These are phyloP conservation scores for Kazachstania psychrophila DNA, from an alignment of 805 yeast genomes.

Conservation along the genomic window DNA sequence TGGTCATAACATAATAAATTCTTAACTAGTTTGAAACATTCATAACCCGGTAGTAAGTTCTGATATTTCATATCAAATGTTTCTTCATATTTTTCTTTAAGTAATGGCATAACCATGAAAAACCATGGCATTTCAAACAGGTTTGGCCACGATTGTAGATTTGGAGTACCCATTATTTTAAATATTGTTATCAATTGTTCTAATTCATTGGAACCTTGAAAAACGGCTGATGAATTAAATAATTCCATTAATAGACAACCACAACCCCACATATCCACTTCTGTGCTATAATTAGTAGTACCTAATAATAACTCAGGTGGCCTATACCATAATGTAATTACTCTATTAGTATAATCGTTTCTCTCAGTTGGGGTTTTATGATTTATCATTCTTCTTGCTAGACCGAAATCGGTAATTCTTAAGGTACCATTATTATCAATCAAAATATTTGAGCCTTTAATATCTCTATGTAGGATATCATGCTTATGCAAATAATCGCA, in stretches of 20 bases:
- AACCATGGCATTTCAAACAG: slow-evolving; percentile 85
- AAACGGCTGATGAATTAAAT: slow-evolving; percentile 63
- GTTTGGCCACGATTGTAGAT: slow-evolving; percentile 62
- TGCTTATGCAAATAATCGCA: slow-evolving; percentile 59
- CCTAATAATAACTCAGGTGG: slow-evolving; percentile 93
- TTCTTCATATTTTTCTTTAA: slow-evolving; percentile 19
- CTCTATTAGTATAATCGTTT: slow-evolving; percentile 81
- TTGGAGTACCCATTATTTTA: slow-evolving; percentile 82
- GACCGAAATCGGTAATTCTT: slow-evolving; percentile 74
- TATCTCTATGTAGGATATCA: slow-evolving; percentile 68
- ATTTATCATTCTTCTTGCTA: slow-evolving; percentile 61
- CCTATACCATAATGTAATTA: slow-evolving; percentile 93
- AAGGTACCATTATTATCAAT: slow-evolving; percentile 53
- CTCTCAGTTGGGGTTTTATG: slow-evolving; percentile 36
- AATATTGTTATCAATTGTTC: slow-evolving; percentile 72
- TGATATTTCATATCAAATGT: slow-evolving; percentile 37
- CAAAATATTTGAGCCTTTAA: slow-evolving; percentile 71
- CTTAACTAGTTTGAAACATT: slow-evolving; percentile 56
- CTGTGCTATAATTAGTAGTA: slow-evolving; percentile 80
- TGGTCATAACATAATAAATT: slow-evolving; percentile 66
- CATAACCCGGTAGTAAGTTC: slow-evolving; percentile 36
- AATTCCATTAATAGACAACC: slow-evolving; percentile 86
- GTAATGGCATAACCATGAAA: slow-evolving; percentile 64
- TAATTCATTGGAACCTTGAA: slow-evolving; percentile 84
- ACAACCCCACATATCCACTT: slow-evolving; percentile 94